Base-by-base conservation (phyloP, 2,329 filamentous ascomycete species). In the Raffaelea arxii region DNA sequence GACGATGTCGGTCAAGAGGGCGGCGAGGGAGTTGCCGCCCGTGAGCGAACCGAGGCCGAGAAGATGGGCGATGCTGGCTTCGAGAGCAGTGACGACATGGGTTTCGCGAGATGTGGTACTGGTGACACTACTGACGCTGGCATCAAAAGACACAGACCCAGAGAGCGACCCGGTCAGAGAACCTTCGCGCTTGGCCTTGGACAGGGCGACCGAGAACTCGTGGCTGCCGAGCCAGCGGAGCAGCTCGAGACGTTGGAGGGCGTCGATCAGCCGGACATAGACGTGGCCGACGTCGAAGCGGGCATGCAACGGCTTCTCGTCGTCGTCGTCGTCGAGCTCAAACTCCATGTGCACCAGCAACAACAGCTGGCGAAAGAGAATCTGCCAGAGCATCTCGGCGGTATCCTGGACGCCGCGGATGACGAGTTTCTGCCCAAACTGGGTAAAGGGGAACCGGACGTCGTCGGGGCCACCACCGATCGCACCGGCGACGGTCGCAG, bases 321-420 rank as follows among this genome's bases (percentile, higher is more conserved):
- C 80, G 53, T 81, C 77, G 48, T 90, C 84, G 53, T 81, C 77
- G 48, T 90, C 84, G 45, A 86, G 77, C 58, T 92, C 87, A 35
- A 82, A 82, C 60, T 92, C 84, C 73, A 97, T 84, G 62, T 96
- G 89, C 10, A 92, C 75, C 16, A 94, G 72, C 6, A 98, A 73
- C 3, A 92, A 74, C 3, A 97, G 69, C 48, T 97, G 77, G 58
- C 91, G 88, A 51, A 94, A 80, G 43, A 94, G 79, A 9, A 92
- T 71, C 49, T 78, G 78, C 65, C 81, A 82, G 49, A 85, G 83
- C 25, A 86, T 65, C 43, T 84, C 74, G 6, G 92, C 75, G 12
- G 78, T 83, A 59, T 97, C 89, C 58, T 91, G 84, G 0, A 86
- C 80, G 6, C 87, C 83, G 51, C 81, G 82, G 11, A 94, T 77